phyloP scores from a whole-genome alignment of 208 protist genomes.

The Endotrypanum monterogeii region DNA sequence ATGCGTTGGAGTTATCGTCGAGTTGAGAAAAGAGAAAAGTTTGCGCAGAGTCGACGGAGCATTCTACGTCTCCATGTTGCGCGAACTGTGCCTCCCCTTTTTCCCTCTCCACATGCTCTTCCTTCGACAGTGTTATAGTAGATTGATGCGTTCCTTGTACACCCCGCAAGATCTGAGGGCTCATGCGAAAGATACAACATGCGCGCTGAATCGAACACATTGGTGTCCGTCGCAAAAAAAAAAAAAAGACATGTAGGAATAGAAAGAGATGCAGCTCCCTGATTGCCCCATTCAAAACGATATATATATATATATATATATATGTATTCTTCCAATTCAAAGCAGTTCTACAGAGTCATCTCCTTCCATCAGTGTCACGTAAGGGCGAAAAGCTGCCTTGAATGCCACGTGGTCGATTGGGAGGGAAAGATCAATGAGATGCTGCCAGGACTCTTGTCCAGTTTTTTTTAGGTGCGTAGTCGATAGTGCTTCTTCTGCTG shows the following conservation, averaged over 20 bases:
- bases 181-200: background rate
- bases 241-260: no score
- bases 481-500: background rate
- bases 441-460: constrained; percentile 29
- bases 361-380: constrained; percentile 66
- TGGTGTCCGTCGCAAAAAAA: background rate
- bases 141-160: background rate
- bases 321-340: background rate
- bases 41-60: background rate
- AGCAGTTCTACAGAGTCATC: constrained; percentile 44
- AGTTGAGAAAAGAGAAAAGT: background rate
- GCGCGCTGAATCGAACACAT: background rate
- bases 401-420: constrained; percentile 17
- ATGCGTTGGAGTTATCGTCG: background rate
- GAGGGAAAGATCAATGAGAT: constrained; percentile 27
- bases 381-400: constrained; percentile 44
- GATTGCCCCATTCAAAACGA: no score
- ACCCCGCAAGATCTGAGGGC: background rate
- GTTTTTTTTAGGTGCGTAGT: background rate
- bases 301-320: background rate
- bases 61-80: background rate
- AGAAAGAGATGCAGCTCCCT: no score
- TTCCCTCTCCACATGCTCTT: background rate
- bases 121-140: background rate
- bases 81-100: background rate